Conservation (phyloP, 495 filamentous ascomycete species). For the Podospora pseudopauciseta region DNA sequence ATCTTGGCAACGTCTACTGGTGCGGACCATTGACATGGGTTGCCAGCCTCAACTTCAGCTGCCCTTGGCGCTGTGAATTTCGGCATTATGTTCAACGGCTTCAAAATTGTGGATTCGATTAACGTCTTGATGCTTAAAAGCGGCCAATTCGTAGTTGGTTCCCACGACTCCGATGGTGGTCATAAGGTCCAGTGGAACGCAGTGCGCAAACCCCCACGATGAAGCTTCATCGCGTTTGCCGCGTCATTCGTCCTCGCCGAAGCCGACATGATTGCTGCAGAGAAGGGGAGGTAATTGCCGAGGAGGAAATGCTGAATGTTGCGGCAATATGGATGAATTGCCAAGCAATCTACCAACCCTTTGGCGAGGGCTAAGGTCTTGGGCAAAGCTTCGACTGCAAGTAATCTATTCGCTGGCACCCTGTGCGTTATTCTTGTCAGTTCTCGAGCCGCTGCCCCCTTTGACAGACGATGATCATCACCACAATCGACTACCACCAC, state of each 20-base stretch:
- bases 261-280: background rate
- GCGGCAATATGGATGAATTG: constrained; percentile 27
- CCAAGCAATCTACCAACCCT: constrained; percentile 10
- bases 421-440: constrained; percentile 1
- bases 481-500: background rate
- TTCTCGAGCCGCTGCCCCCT: constrained; percentile 2
- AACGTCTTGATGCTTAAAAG: background rate
- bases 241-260: background rate
- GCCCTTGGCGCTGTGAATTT: background rate
- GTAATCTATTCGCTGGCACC: background rate
- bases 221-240: background rate
- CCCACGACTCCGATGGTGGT: background rate
- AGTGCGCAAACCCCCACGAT: background rate
- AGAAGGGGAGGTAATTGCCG: constrained; percentile 14
- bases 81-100: background rate
- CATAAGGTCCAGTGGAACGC: background rate
- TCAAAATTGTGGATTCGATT: background rate
- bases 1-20: background rate
- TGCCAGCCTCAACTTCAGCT: background rate
- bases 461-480: background rate
- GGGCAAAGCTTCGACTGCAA: background rate
- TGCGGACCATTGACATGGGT: background rate
- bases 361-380: constrained; percentile 2
- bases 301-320: constrained; percentile 8
- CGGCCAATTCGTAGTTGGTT: background rate